Evolutionary conservation across 306 rosid genomes (phyloP).

Genomic region (Hippophae gyantsensis): DNA sequence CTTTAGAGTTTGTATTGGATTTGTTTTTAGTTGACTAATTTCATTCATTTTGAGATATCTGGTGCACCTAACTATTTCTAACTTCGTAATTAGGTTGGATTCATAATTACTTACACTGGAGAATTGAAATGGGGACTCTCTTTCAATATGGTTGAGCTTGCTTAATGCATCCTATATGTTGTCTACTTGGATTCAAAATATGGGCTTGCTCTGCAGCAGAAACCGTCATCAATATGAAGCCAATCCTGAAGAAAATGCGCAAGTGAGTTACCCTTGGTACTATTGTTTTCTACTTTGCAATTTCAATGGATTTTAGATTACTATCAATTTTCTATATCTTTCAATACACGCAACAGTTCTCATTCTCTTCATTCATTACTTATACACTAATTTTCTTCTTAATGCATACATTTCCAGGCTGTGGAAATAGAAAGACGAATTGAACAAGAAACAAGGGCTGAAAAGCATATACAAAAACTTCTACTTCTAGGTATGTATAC

Average conservation of each 20-base stretch:
- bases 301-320: not conserved
- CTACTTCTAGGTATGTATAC: slow-evolving; percentile 65
- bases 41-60: too few relatives aligned
- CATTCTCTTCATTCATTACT: slow-evolving; percentile 2
- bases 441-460: slow-evolving; percentile 86
- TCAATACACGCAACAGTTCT: not conserved
- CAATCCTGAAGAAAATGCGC: slow-evolving; percentile 69
- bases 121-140: slow-evolving; percentile 25
- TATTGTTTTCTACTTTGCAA: not conserved
- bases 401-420: slow-evolving; percentile 45
- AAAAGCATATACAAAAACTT: slow-evolving; percentile 91
- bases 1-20: too few relatives aligned
- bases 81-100: slow-evolving; percentile 34
- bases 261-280: slow-evolving; percentile 35
- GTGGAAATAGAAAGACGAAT: slow-evolving; percentile 91
- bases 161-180: slow-evolving; percentile 65
- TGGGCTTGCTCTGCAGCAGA: slow-evolving; percentile 95
- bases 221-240: slow-evolving; percentile 56
- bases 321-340: not conserved
- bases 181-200: slow-evolving; percentile 52
- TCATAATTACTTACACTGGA: slow-evolving; percentile 21
- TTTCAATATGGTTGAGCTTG: slow-evolving; percentile 37
- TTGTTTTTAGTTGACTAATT: too few relatives aligned
- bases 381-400: slow-evolving; percentile 16
- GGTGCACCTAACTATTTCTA: slow-evolving; percentile 21